Conservation (phyloP, 495 filamentous ascomycete species). For the Lineolata rhizophorae region DNA sequence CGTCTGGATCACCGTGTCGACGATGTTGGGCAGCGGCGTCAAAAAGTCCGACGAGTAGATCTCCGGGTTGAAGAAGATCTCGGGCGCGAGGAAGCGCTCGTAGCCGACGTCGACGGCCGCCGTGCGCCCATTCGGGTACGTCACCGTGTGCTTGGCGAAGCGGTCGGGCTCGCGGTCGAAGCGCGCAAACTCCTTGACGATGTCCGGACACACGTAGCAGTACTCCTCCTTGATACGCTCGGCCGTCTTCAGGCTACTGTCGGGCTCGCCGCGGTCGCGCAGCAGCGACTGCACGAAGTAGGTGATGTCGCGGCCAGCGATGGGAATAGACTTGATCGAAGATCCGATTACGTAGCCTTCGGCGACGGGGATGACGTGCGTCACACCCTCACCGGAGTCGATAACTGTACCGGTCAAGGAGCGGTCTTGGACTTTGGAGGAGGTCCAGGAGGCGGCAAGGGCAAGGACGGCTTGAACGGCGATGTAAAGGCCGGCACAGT, state of each 20-base stretch:
- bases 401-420: constrained; percentile 97
- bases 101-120: constrained; percentile 85
- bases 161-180: constrained; percentile 78
- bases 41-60: constrained; percentile 97
- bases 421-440: constrained; percentile 85
- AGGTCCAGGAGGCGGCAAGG: constrained; percentile 93
- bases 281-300: constrained; percentile 94
- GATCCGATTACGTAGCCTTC: constrained; percentile 96
- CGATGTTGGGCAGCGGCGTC: constrained; percentile 79
- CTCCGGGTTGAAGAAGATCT: constrained; percentile 99
- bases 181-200: constrained; percentile 87
- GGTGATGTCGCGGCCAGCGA: constrained; percentile 91
- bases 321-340: constrained; percentile 95
- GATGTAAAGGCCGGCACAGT: constrained; percentile 96
- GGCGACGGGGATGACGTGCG: constrained; percentile 1
- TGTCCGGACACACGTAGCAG: constrained; percentile 95
- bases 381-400: constrained; percentile 13
- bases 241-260: constrained; percentile 90
- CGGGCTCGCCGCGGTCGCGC: constrained; percentile 86
- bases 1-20: constrained; percentile 90
- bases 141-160: constrained; percentile 73
- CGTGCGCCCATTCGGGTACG: constrained; percentile 65
- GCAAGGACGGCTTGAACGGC: constrained; percentile 95
- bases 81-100: constrained; percentile 91
- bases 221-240: constrained; percentile 95